phyloP scores from a whole-genome alignment of 768 basidiomycete species.

The Tephrocybe sp. region DNA sequence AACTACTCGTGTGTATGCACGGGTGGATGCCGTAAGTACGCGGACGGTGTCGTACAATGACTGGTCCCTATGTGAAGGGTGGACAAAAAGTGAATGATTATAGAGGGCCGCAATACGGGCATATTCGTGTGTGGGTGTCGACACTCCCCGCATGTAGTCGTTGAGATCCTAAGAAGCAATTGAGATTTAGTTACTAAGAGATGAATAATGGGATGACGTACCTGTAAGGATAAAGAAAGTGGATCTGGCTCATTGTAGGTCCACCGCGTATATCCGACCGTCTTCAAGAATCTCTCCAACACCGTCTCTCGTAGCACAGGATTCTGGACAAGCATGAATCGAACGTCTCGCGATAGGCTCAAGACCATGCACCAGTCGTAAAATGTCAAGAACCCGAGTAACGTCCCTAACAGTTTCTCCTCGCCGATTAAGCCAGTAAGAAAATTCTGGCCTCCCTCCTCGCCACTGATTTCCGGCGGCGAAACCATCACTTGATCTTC shows the following conservation, averaged over 20 bases:
- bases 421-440: conserved; percentile 54
- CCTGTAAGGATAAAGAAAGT: conserved; percentile 59
- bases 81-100: conserved; percentile 46
- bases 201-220: conserved; percentile 25
- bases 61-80: conserved; percentile 39
- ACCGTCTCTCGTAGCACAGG: conserved; percentile 57
- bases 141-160: conserved; percentile 78
- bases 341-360: conserved; percentile 52
- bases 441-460: conserved; percentile 18
- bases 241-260: conserved; percentile 57
- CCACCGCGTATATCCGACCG: conserved; percentile 77
- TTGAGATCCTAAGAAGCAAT: conserved; percentile 57
- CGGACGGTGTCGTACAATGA: conserved; percentile 41
- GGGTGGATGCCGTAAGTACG: conserved; percentile 55
- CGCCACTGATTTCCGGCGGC: conserved; percentile 31
- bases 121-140: conserved; percentile 73
- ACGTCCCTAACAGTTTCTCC: conserved; percentile 44
- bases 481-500: conserved; percentile 26
- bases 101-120: conserved; percentile 55
- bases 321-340: conserved; percentile 44
- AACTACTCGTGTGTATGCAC: conserved; percentile 79
- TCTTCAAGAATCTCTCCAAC: conserved; percentile 64
- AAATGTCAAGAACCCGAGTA: conserved; percentile 68
- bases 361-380: conserved; percentile 68
- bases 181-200: not conserved